Percentiles rank a stretch among this genome's conserved stretches.
Evolutionary conservation across 2,329 filamentous ascomycete species (phyloP).

Genomic region (Aspergillus sp.): DNA sequence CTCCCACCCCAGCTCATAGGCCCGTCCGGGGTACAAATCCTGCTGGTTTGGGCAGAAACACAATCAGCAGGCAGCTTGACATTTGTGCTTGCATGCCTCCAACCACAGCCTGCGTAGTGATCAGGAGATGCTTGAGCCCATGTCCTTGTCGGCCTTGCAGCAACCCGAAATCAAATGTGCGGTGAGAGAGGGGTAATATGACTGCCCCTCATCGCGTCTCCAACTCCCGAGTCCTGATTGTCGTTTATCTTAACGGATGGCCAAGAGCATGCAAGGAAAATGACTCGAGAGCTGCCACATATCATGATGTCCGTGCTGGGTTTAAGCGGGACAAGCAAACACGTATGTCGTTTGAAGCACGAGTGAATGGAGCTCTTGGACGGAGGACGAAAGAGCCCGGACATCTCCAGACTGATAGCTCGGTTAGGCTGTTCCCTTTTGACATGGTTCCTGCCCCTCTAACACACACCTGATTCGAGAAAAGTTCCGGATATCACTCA

Average conservation of each 20-base stretch:
- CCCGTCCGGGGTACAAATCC: slow-evolving; percentile 1
- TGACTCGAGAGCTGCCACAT: slow-evolving; percentile 7
- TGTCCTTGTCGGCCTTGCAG: slow-evolving; percentile 23
- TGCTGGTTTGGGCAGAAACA: slow-evolving; percentile 26
- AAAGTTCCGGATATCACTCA: slow-evolving; percentile 1
- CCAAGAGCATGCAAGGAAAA: slow-evolving; percentile 14
- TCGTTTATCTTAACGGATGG: neutral
- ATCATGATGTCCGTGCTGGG: neutral
- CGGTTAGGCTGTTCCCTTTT: neutral
- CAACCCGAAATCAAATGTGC: slow-evolving; percentile 17
- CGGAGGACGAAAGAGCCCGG: too few relatives aligned
- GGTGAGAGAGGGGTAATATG: slow-evolving; percentile 19
- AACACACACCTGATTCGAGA: slow-evolving; percentile 12
- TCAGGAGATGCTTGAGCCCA: slow-evolving; percentile 12
- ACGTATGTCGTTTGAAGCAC: neutral
- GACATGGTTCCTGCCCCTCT: slow-evolving; percentile 1
- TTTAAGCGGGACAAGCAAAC: neutral
- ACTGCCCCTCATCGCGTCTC: neutral
- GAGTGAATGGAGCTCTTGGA: too few relatives aligned
- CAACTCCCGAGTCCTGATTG: neutral
- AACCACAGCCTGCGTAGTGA: slow-evolving; percentile 2
- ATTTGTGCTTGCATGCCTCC: slow-evolving; percentile 10
- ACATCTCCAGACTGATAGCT: too few relatives aligned
- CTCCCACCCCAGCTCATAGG: slow-evolving; percentile 11
- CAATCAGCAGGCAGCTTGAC: slow-evolving; percentile 14